Evolutionary conservation across 441 rosid genomes (phyloP), one percentile per base, ranked within the genome.

Genomic region (Erodium moschatum): DNA sequence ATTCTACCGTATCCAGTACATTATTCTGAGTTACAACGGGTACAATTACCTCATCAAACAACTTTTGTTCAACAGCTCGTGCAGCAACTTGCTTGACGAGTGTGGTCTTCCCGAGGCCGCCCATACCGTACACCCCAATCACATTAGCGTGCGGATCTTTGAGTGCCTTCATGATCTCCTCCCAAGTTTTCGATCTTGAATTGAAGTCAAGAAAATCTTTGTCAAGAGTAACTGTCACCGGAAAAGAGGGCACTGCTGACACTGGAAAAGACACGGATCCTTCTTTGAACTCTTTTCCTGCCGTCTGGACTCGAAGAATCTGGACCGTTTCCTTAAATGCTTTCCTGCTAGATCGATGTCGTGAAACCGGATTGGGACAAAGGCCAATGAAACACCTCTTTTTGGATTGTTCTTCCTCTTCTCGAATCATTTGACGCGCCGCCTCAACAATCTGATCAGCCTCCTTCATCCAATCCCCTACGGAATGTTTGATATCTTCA

Each of bases 51-150:
- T 48, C 54, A 13, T 48, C 54, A 48, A 48, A 48, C 18, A 48
- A 48, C 16, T n/a, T 12, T 13, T 48, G 16, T 12, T 48, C 54
- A 48, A 12, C n/a, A 48, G 54, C 54, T 48, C 16, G 54, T 8
- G 54, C 54, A 48, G 18, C 18, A 13, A 48, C 54, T 13, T 48
- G 54, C 2, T 13, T 48, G 54, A 48, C 54, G 5, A 48, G 54
- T 5, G 54, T 48, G 54, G 54, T 48, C 54, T 48, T 48, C 13
- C 54, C 54, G 13, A 48, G 16, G 16, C 54, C 54, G 13, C 54
- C 54, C 54, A 48, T 48, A 48, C 54, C 54, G 54, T 48, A 48
- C n/a, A 48, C 54, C 54, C 54, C 54, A 48, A 48, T 48, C 54
- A 48, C 54, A 48, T 48, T 48, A 13, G 16, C n/a, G 11, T 6